Evolutionary conservation across 768 basidiomycete genomes (phyloP).

Genomic region (Boletus reticuloceps): DNA sequence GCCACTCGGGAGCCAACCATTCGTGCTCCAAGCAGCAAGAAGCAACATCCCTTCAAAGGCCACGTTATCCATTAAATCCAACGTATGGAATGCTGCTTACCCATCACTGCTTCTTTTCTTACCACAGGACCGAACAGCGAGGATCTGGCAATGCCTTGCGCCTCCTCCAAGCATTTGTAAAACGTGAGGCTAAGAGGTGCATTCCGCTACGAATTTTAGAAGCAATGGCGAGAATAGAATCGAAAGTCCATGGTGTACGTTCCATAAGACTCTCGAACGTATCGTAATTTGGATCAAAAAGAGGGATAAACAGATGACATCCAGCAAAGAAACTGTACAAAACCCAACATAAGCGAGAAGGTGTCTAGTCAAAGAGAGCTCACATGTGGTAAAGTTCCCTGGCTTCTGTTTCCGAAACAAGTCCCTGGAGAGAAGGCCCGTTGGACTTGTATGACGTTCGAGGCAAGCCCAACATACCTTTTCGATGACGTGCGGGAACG

Average conservation of each 20-base stretch:
- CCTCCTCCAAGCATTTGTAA: constrained; percentile 90
- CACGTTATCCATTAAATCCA: constrained; percentile 1
- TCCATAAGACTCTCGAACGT: constrained; percentile 90
- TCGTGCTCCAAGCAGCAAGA: constrained; percentile 90
- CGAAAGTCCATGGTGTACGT: constrained; percentile 94
- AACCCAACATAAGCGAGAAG: constrained; percentile 1
- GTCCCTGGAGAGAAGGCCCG: constrained; percentile 48
- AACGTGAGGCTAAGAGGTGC: constrained; percentile 82
- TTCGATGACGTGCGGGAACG: constrained; percentile 87
- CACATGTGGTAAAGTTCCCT: constrained; percentile 91
- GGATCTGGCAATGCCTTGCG: constrained; percentile 92
- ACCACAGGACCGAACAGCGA: constrained; percentile 93
- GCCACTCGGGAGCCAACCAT: constrained; percentile 92
- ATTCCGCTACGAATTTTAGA: constrained; percentile 87
- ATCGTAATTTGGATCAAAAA: constrained; percentile 92
- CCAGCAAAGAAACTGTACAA: constrained; percentile 84
- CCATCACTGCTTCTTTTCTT: constrained; percentile 92
- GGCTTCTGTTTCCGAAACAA: constrained; percentile 83
- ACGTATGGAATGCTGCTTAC: constrained; percentile 37
- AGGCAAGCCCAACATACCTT: constrained; percentile 46
- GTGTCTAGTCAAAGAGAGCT: constrained; percentile 28
- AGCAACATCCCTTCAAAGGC: constrained; percentile 73
- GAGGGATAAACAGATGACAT: constrained; percentile 93
- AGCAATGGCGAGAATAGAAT: constrained; percentile 89
- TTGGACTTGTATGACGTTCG: not conserved